phyloP scores from a whole-genome alignment of 192 early-diverging fungal genomes.

The Lobosporangium transversale region DNA sequence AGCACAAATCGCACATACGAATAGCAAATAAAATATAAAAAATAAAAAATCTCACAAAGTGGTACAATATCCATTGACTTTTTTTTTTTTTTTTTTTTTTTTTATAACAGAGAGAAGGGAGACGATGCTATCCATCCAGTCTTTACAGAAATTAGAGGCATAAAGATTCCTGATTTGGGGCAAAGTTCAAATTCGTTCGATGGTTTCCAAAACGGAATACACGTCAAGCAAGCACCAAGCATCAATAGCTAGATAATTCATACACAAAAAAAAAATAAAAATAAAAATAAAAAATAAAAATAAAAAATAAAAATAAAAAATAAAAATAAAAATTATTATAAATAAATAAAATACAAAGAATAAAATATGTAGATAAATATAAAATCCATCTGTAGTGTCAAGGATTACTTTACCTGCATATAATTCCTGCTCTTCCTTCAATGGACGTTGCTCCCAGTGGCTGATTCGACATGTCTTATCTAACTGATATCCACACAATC shows the following conservation, averaged over 20 bases:
- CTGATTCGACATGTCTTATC: conserved; percentile 34
- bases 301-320: neutral
- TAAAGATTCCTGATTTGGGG: too few relatives aligned
- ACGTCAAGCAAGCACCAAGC: conserved; percentile 30
- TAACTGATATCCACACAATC: conserved; percentile 7
- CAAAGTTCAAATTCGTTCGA: conserved; percentile 6
- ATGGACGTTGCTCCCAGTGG: conserved; percentile 39
- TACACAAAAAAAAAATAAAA: neutral
- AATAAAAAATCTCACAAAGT: too few relatives aligned
- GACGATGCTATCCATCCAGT: too few relatives aligned
- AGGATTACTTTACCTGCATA: conserved; percentile 50
- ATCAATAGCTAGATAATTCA: conserved; percentile 15
- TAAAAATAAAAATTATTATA: too few relatives aligned
- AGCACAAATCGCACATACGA: too few relatives aligned
- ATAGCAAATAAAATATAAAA: too few relatives aligned
- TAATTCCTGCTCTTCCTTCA: neutral
- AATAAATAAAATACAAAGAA: neutral
- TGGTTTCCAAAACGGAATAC: conserved; percentile 12
- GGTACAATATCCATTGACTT: too few relatives aligned
- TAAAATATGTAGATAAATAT: neutral
- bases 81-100: too few relatives aligned
- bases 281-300: neutral
- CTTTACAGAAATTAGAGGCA: too few relatives aligned
- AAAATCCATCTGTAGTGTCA: too few relatives aligned
- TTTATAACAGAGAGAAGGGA: too few relatives aligned